phyloP scores from a whole-genome alignment of 805 yeast species.

The Lipomyces anomalus region DNA sequence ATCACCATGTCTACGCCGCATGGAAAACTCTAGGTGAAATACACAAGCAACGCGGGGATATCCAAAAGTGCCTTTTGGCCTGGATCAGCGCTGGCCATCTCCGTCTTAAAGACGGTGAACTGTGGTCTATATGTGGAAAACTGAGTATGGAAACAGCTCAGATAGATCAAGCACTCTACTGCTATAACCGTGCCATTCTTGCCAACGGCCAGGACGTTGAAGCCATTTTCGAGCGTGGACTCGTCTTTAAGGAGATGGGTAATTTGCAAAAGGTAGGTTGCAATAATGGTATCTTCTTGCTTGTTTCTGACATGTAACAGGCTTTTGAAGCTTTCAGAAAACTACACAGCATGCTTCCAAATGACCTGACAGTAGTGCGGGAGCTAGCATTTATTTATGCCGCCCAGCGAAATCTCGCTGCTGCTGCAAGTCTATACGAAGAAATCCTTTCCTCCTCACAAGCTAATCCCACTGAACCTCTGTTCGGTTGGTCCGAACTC shows the following conservation, averaged over 20 bases:
- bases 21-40: slow-evolving; percentile 86
- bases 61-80: slow-evolving; percentile 67
- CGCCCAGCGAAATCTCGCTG: slow-evolving; percentile 29
- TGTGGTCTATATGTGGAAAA: slow-evolving; percentile 68
- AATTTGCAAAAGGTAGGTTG: slow-evolving; percentile 46
- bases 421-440: slow-evolving; percentile 28
- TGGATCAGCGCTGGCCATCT: slow-evolving; percentile 80
- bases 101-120: slow-evolving; percentile 65
- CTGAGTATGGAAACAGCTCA: slow-evolving; percentile 41
- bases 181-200: slow-evolving; percentile 62
- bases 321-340: slow-evolving; percentile 70
- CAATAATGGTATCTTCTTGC: background rate
- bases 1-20: slow-evolving; percentile 73
- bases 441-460: slow-evolving; percentile 32
- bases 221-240: slow-evolving; percentile 58
- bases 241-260: slow-evolving; percentile 59
- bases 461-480: slow-evolving; percentile 52
- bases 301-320: slow-evolving; percentile 2
- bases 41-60: slow-evolving; percentile 57
- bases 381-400: slow-evolving; percentile 46
- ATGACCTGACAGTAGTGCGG: slow-evolving; percentile 52
- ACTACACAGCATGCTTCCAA: slow-evolving; percentile 51
- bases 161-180: slow-evolving; percentile 68
- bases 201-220: slow-evolving; percentile 47
- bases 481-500: slow-evolving; percentile 81